Conservation (phyloP, 176 grass and related monocot species). For the Oryza rufipogon region DNA sequence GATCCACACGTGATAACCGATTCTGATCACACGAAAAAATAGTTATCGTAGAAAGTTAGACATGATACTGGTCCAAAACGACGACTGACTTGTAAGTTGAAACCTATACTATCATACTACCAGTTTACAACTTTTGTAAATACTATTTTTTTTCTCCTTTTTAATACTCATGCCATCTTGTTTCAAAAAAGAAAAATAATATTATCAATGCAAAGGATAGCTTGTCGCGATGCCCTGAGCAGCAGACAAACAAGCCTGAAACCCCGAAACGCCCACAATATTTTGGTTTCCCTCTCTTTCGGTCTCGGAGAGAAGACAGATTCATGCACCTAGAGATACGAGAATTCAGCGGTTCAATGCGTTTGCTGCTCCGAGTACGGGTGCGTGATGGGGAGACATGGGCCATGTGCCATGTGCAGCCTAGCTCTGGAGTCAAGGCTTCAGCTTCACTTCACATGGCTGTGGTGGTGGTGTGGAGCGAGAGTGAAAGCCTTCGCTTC, state of each 20-base stretch:
- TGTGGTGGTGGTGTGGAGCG: neutral
- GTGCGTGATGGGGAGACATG: neutral
- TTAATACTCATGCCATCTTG: no score
- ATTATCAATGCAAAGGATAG: neutral
- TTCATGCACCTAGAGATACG: conserved; percentile 36
- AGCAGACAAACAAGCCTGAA: conserved; percentile 3
- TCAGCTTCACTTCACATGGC: conserved; percentile 27
- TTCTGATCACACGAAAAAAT: no score
- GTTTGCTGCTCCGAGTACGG: neutral
- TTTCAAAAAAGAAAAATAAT: no score
- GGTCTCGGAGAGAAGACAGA: neutral
- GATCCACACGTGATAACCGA: no score
- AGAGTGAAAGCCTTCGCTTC: neutral
- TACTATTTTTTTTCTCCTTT: no score
- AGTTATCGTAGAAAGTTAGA: no score
- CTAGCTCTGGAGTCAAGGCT: neutral
- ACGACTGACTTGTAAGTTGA: no score
- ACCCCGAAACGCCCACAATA: neutral
- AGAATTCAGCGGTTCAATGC: conserved; percentile 8
- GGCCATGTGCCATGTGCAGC: conserved; percentile 16
- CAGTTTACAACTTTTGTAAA: no score
- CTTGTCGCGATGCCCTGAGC: neutral
- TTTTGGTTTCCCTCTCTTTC: neutral
- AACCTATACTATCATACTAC: no score
- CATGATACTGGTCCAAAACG: no score